Evolutionary conservation across 179 eudicot species (phyloP).

Genomic region (Spergularia azorica): DNA sequence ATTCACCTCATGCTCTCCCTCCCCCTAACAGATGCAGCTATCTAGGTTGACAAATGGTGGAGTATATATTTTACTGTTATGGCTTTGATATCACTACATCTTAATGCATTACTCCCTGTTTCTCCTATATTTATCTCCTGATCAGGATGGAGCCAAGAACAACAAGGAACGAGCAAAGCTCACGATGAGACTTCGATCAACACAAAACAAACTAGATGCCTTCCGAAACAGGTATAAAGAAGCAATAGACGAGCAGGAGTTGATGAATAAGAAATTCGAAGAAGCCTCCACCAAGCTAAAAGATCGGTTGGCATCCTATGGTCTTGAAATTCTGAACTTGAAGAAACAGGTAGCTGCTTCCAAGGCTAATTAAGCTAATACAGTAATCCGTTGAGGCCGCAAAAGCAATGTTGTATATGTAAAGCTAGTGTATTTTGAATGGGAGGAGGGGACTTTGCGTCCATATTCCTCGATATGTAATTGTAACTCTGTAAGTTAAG

Average conservation of each 20-base stretch:
- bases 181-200: conserved; percentile 68
- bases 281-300: conserved; percentile 67
- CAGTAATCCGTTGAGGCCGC: not conserved
- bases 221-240: conserved; percentile 56
- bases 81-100: not conserved
- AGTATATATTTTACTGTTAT: too few species aligned
- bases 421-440: too few species aligned
- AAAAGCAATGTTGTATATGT: not conserved
- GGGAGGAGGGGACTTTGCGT: too few species aligned
- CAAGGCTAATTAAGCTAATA: not conserved
- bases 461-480: too few species aligned
- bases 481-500: too few species aligned
- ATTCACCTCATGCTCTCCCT: too few species aligned
- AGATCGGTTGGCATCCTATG: conserved; percentile 50
- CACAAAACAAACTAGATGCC: conserved; percentile 59
- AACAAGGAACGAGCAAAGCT: conserved; percentile 61
- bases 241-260: conserved; percentile 51
- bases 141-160: conserved; percentile 44
- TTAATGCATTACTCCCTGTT: not conserved
- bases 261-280: conserved; percentile 59
- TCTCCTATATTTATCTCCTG: not conserved
- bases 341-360: conserved; percentile 60
- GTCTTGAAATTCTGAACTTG: conserved; percentile 52
- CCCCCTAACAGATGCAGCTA: too few species aligned
- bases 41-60: too few species aligned